phyloP scores from a whole-genome alignment of 2,329 filamentous ascomycete species.

The Diaporthe citriasiana region DNA sequence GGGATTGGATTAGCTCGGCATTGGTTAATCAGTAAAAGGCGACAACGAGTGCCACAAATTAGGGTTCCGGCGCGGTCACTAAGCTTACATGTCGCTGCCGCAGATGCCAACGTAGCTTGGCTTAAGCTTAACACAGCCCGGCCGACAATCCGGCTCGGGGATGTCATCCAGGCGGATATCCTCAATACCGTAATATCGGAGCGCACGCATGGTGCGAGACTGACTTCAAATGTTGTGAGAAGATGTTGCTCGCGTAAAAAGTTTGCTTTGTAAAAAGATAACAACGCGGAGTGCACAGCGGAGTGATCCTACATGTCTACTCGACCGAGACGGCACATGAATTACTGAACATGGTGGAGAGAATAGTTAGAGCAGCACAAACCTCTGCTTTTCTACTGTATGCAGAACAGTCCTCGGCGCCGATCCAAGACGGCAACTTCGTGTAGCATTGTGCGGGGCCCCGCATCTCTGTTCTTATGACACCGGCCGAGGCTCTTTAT shows the following conservation, averaged over 20 bases:
- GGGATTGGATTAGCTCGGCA: slow-evolving; percentile 45
- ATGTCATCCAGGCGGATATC: slow-evolving; percentile 39
- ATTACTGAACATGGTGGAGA: background rate
- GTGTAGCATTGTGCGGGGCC: slow-evolving; percentile 5
- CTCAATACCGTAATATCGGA: slow-evolving; percentile 35
- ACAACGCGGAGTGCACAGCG: background rate
- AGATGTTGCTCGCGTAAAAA: background rate
- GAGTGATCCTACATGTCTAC: background rate
- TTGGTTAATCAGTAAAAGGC: too few species aligned
- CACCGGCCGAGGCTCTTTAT: background rate
- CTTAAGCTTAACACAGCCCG: slow-evolving; percentile 43
- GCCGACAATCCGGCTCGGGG: slow-evolving; percentile 50
- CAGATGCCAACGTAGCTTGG: slow-evolving; percentile 52
- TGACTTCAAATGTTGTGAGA: background rate
- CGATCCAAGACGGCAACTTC: background rate
- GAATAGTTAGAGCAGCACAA: background rate
- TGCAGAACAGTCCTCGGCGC: background rate
- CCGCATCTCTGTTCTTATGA: background rate
- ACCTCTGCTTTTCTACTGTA: background rate
- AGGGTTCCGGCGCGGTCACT: background rate
- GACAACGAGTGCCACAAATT: too few species aligned
- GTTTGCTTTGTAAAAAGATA: background rate
- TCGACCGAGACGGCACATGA: background rate
- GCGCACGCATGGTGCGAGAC: slow-evolving; percentile 32
- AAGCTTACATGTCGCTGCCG: slow-evolving; percentile 50